phyloP scores from a whole-genome alignment of 2,329 filamentous ascomycete genomes.

The Botrytis tulipae region DNA sequence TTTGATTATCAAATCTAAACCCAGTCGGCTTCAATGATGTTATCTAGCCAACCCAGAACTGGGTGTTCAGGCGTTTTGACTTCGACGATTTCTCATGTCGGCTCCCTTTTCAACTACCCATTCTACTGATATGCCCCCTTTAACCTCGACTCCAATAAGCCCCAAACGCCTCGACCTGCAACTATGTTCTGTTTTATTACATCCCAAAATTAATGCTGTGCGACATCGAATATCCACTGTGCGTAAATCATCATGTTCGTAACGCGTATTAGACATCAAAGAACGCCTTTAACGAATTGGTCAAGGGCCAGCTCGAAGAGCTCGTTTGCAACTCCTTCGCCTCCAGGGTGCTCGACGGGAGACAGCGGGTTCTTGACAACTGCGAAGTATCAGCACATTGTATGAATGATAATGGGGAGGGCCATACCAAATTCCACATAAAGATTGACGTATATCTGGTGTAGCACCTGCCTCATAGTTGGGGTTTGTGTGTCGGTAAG shows the following conservation, averaged over 20 bases:
- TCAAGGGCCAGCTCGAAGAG: conserved; percentile 71
- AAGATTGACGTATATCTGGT: conserved; percentile 97
- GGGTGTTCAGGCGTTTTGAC: background rate
- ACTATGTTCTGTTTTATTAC: background rate
- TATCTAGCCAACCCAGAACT: background rate
- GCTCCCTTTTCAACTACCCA: background rate
- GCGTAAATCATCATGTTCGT: conserved; percentile 4
- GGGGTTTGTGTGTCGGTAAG: conserved; percentile 85
- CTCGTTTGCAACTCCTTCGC: conserved; percentile 68
- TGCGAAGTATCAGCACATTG: conserved; percentile 36
- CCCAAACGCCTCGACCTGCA: background rate
- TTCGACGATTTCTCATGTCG: background rate
- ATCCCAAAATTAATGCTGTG: background rate
- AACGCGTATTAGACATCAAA: conserved; percentile 37
- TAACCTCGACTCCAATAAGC: background rate
- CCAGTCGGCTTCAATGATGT: background rate
- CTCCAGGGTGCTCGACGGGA: conserved; percentile 66
- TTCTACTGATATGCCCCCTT: background rate
- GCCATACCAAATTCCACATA: conserved; percentile 87
- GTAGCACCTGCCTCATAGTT: conserved; percentile 89
- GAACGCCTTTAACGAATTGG: conserved; percentile 69
- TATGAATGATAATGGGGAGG: conserved; percentile 23
- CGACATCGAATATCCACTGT: conserved; percentile 3
- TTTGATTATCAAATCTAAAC: background rate
- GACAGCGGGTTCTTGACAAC: conserved; percentile 70